These are phyloP conservation scores for Dryadomyces quercus-mongolicae DNA, from an alignment of 2,329 filamentous ascomycete genomes.

Conservation along the genomic window DNA sequence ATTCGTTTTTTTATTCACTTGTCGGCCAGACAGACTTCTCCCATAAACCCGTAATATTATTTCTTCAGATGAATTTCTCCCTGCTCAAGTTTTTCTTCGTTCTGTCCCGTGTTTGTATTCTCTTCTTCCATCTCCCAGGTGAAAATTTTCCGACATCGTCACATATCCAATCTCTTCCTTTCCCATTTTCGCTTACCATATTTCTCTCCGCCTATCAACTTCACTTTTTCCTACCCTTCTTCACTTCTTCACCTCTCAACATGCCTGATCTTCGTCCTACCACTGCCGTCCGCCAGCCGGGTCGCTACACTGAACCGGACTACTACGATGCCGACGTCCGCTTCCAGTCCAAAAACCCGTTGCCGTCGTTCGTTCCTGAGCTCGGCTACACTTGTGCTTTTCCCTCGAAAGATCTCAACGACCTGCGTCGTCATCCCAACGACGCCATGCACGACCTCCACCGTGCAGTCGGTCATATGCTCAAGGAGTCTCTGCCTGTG, in stretches of 20 bases:
- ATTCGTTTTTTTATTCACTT: neutral
- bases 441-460: constrained; percentile 7
- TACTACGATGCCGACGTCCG: neutral
- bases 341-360: too few species aligned
- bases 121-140: neutral
- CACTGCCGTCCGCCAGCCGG: neutral
- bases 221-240: neutral
- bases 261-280: neutral
- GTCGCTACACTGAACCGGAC: neutral
- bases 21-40: too few species aligned
- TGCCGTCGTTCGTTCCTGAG: constrained; percentile 13
- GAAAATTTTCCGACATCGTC: neutral
- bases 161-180: neutral
- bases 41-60: neutral
- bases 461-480: constrained; percentile 6
- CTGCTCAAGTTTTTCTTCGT: neutral
- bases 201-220: neutral
- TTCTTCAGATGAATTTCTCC: neutral
- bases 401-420: constrained; percentile 14
- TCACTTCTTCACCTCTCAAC: neutral
- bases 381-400: constrained; percentile 15
- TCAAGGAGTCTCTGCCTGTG: neutral
- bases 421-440: constrained; percentile 8
- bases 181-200: neutral
- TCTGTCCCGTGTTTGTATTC: neutral